Percentiles rank a stretch among this genome's conserved stretches.
Evolutionary conservation across 208 protist species (phyloP).

Genomic region (Crithidia expoeki): DNA sequence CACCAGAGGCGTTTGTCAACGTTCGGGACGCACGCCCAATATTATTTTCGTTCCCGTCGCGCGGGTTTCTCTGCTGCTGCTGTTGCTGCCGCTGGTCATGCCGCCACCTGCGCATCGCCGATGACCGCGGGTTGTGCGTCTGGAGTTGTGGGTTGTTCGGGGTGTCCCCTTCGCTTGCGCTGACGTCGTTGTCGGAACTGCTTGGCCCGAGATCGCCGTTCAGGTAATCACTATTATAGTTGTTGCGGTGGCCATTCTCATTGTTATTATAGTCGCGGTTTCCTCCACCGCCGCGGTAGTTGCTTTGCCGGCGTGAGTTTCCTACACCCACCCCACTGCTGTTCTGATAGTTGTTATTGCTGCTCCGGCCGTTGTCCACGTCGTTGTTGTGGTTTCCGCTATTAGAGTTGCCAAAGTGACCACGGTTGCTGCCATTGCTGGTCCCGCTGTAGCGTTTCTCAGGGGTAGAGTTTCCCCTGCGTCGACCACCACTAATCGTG

Average conservation of each 20-base stretch:
- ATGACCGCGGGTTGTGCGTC: constrained; percentile 45
- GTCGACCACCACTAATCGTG: not conserved
- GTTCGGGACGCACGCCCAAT: not conserved
- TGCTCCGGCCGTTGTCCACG: not conserved
- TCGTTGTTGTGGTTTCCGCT: not conserved
- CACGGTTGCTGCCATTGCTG: constrained; percentile 9
- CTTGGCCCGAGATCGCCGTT: constrained; percentile 2
- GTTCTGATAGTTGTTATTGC: not conserved
- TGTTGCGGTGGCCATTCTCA: constrained; percentile 1
- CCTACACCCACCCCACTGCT: not conserved
- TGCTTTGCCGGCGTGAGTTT: not conserved
- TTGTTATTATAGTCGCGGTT: not conserved
- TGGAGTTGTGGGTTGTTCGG: constrained; percentile 59
- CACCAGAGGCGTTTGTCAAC: constrained; percentile 1
- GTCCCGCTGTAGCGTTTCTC: constrained; percentile 11
- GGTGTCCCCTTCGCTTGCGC: constrained; percentile 20
- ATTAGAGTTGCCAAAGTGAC: not conserved
- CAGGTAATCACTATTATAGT: constrained; percentile 7
- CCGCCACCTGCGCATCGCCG: constrained; percentile 8
- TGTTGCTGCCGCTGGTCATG: constrained; percentile 1
- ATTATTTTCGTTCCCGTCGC: not conserved
- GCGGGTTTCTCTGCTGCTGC: not conserved
- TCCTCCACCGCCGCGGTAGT: not conserved
- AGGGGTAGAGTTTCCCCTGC: constrained; percentile 8
- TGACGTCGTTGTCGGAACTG: constrained; percentile 7